Evolutionary conservation across 2,329 filamentous ascomycete genomes (phyloP), one percentile per base, ranked within the genome.

Genomic region (Pseudocercospora fuligena): DNA sequence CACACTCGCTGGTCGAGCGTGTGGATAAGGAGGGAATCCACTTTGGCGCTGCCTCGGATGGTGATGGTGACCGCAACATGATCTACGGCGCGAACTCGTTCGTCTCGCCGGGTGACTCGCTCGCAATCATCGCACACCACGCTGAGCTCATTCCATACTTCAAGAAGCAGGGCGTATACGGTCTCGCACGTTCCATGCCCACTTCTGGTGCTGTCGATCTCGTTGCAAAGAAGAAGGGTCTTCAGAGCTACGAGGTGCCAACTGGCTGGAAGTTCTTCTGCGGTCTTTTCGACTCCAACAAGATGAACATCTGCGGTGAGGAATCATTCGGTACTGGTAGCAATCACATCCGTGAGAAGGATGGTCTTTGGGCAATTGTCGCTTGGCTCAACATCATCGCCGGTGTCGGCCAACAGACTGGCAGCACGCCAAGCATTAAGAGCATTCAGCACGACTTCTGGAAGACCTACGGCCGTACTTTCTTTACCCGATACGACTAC

Each of bases 201-300:
- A 99, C 95, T 5, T 97, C 93, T 12, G 93, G 93, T 49, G 95
- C 95, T 23, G 92, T 99, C 61, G 95, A 99, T 79, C 89, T 97
- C 16, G 95, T 99, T 47, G 95, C 95, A 73, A 92, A 97, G 87
- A 93, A 93, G 76, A 94, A 97, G 84, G 92, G 92, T 40, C 87
- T 99, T 49, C 85, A 92, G 83, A 91, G 89, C 82, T 99, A 99
- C 83, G 95, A 99, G 82, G 95, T 99, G 0, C 95, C 95, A 43
- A 99, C 95, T 0, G 95, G 95, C 76, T 99, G 95, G 95, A 97
- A 97, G 82, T 97, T 97, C 87, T 97, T 97, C 89, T 97, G 94
- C 78, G 93, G 93, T 75, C 87, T 97, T 66, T 97, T 97, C 76
- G 94, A 97, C 77, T 91, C 92, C 72, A 86, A 97, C 82, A 97